A percentile compares a stretch with the other conserved stretches of the same genome.
These are phyloP conservation scores for Gomphus bonarii DNA, from an alignment of 1,284 basidiomycete genomes.

Conservation along the genomic window DNA sequence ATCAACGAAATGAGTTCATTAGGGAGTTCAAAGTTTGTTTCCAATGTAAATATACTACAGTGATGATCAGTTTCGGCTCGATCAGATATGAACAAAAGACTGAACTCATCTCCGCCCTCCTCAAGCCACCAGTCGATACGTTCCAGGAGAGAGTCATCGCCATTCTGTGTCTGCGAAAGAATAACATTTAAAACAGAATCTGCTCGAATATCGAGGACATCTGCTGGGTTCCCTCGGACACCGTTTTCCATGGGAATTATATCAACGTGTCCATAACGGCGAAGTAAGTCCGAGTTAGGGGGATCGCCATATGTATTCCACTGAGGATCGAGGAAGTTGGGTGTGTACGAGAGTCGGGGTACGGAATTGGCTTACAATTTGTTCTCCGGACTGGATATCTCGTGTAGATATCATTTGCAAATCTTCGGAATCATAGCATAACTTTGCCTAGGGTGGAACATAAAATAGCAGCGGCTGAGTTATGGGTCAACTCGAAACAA, in stretches of 20 bases:
- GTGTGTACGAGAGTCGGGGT: background rate
- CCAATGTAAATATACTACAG: conserved; percentile 51
- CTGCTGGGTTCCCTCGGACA: conserved; percentile 66
- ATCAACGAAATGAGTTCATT: conserved; percentile 60
- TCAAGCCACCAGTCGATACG: conserved; percentile 89
- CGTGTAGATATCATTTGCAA: conserved; percentile 80
- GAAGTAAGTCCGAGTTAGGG: conserved; percentile 89
- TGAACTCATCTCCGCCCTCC: conserved; percentile 80
- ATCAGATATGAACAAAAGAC: conserved; percentile 22
- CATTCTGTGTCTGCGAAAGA: conserved; percentile 19
- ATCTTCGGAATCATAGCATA: conserved; percentile 68
- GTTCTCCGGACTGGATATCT: conserved; percentile 68
- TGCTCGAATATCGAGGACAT: conserved; percentile 79
- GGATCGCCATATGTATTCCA: conserved; percentile 96
- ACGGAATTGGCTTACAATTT: conserved; percentile 59
- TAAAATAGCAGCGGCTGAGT: background rate
- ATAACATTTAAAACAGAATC: conserved; percentile 59
- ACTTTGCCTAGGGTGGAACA: conserved; percentile 43
- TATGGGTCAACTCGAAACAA: background rate
- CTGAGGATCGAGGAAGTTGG: conserved; percentile 27
- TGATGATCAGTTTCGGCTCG: background rate
- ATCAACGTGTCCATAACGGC: conserved; percentile 93
- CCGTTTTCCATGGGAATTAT: conserved; percentile 41
- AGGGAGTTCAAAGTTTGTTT: conserved; percentile 45
- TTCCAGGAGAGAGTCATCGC: conserved; percentile 28